Evolutionary conservation across 371 early-diverging fungal genomes (phyloP).

Genomic region (Phascolomyces articulosus): DNA sequence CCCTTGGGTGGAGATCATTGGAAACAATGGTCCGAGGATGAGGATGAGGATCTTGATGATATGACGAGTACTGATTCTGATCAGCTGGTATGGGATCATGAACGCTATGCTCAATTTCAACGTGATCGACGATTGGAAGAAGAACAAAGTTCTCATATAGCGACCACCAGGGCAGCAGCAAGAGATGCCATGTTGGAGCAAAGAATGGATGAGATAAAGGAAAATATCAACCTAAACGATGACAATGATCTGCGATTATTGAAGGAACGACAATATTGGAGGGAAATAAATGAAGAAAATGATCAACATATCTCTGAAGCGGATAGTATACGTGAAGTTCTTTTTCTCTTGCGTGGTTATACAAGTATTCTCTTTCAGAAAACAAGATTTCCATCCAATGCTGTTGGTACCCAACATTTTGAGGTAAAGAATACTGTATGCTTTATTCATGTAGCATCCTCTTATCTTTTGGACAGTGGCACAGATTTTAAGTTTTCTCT

Average conservation of each 20-base stretch:
- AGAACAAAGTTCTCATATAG: background rate
- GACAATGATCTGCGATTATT: background rate
- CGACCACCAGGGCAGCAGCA: no score
- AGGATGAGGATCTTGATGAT: constrained; percentile 15
- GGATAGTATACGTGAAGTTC: constrained; percentile 31
- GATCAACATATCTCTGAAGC: constrained; percentile 24
- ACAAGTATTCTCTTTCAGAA: constrained; percentile 25
- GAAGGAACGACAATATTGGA: background rate
- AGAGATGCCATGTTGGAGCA: no score
- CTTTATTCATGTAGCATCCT: no score
- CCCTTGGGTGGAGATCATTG: constrained; percentile 43
- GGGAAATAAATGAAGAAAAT: background rate
- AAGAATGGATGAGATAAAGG: no score
- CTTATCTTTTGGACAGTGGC: no score
- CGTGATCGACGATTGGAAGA: background rate
- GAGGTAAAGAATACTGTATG: constrained; percentile 13
- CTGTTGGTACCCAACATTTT: constrained; percentile 2
- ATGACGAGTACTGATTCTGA: constrained; percentile 17
- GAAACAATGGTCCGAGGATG: constrained; percentile 21
- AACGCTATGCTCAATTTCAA: background rate
- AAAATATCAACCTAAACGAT: background rate
- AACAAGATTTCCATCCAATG: background rate
- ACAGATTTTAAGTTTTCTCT: background rate
- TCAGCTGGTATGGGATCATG: constrained; percentile 22
- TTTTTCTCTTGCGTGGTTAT: constrained; percentile 35